Evolutionary conservation across 805 yeast species (phyloP).

Genomic region (Zygoascus biomembranicola): DNA sequence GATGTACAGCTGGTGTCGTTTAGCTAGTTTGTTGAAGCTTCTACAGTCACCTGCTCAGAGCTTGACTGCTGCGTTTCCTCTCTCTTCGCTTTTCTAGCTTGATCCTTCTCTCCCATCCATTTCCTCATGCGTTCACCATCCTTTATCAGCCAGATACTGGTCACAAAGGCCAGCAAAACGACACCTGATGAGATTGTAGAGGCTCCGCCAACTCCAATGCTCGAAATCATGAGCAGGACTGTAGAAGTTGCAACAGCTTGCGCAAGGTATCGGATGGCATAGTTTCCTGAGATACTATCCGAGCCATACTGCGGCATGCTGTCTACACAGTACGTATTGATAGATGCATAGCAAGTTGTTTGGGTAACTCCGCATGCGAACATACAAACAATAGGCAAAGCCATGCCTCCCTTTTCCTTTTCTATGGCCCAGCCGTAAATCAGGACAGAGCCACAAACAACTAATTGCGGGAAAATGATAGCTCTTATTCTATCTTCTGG

Average conservation of each 20-base stretch:
- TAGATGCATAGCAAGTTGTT: constrained; percentile 42
- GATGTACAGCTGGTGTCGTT: too few relatives aligned
- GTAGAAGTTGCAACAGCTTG: constrained; percentile 46
- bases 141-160: constrained; percentile 29
- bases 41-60: too few relatives aligned
- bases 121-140: constrained; percentile 36
- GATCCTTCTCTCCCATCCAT: constrained; percentile 4
- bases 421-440: constrained; percentile 50
- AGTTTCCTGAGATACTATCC: constrained; percentile 49
- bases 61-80: not conserved
- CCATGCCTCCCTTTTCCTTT: constrained; percentile 45
- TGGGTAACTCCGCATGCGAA: constrained; percentile 44
- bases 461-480: constrained; percentile 33
- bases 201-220: constrained; percentile 51
- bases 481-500: constrained; percentile 47
- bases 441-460: constrained; percentile 34
- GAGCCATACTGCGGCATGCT: constrained; percentile 47
- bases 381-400: constrained; percentile 43
- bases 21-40: too few relatives aligned
- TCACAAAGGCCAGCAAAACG: constrained; percentile 32
- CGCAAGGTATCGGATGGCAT: constrained; percentile 41
- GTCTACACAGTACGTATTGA: constrained; percentile 53
- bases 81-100: not conserved
- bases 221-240: constrained; percentile 37
- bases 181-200: constrained; percentile 42